These are phyloP conservation scores for Onygena corvina DNA, from an alignment of 2,329 filamentous ascomycete genomes.

Conservation along the genomic window DNA sequence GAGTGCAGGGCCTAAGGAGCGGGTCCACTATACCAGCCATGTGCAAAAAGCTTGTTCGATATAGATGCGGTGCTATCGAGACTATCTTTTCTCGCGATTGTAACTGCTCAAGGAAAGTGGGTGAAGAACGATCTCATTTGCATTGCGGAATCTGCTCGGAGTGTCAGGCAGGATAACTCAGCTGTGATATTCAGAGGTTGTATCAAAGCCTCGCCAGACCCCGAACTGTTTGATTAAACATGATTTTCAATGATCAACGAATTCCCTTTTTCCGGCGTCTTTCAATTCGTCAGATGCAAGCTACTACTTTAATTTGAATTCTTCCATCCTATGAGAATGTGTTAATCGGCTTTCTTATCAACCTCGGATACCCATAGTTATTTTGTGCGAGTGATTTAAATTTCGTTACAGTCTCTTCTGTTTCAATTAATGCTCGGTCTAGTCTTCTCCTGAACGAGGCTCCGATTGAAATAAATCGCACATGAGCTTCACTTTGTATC, in stretches of 20 bases:
- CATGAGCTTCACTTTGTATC: too few species aligned
- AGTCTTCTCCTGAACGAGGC: background rate
- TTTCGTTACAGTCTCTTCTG: background rate
- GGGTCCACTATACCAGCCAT: conserved; percentile 9
- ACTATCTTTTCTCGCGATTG: conserved; percentile 16
- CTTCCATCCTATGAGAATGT: background rate
- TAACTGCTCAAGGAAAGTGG: conserved; percentile 12
- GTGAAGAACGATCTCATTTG: conserved; percentile 9
- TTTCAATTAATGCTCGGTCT: background rate
- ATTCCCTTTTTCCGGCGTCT: background rate
- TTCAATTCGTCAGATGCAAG: too few species aligned
- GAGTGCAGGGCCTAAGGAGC: background rate
- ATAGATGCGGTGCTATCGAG: conserved; percentile 16
- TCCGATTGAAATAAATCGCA: background rate
- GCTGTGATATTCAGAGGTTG: background rate
- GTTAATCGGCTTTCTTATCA: background rate
- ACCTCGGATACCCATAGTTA: background rate
- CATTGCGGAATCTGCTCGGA: conserved; percentile 17
- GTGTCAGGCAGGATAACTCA: conserved; percentile 8
- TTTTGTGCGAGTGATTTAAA: background rate
- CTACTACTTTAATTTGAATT: background rate
- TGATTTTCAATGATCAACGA: background rate
- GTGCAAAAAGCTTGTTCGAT: conserved; percentile 16
- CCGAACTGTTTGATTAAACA: background rate
- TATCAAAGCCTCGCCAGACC: background rate